Base-by-base conservation (phyloP, 2,329 filamentous ascomycete species). In the Sporothrix brunneoviolacea region DNA sequence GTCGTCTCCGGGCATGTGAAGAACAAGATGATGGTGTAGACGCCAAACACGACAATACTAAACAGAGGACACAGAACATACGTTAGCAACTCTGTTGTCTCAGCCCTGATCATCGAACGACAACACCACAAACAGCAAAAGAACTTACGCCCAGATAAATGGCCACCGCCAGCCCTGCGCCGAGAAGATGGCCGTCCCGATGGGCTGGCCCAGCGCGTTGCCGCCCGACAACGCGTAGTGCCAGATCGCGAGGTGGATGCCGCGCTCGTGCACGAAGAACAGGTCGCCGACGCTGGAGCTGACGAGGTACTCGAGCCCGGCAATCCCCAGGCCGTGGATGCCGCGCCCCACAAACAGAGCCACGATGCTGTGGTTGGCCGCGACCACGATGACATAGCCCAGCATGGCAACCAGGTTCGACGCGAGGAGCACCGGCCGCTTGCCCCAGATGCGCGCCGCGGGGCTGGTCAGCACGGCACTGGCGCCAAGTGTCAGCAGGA, bases 401-500 rank as follows among this genome's bases (percentile, higher is more conserved):
- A 65, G 60, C 10, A 65, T 60, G 54, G 24, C 38, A 15, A 52
- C 18, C 16, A 64, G 15, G 42, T 60, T 60, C 3, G 61, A 60
- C 48, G 64, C 57, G n/a, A 67, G 59, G 52, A 66, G 64, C 33
- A 66, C 58, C 0, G 65, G 65, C 2, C 64, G 59, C 36, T 64
- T 63, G 10, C 65, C 64, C 54, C 62, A 67, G 30, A 58, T 58
- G 38, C 55, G 59, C 35, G 51, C 62, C 57, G 53, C 56, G 22
- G 51, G 60, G 38, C 64, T 66, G 32, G 62, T 62, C 28, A 64
- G 57, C 48, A 66, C 58, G 64, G 80, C 87, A 65, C 91, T 81
- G 63, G 80, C 80, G 61, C 80, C 80, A 64, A 95, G 82, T 70
- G 96, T 73, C 64, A 91, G 73, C 35, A 65, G 58, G 7, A 62